phyloP scores from a whole-genome alignment of 2,329 filamentous ascomycete species.

The Sphaerulina musiva region DNA sequence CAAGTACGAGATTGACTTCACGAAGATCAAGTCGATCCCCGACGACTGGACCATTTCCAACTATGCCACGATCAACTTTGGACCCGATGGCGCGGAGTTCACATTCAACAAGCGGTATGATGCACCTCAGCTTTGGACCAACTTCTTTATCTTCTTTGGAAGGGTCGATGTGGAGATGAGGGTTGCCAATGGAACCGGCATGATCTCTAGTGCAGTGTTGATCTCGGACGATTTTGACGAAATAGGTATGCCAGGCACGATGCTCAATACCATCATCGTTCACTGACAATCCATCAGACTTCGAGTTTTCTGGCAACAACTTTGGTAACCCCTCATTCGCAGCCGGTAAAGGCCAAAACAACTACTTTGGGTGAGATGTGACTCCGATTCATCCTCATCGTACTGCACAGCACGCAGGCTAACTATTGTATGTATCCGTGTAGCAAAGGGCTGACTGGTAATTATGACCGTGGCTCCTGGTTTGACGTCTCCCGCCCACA shows the following conservation, averaged over 20 bases:
- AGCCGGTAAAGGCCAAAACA: slow-evolving; percentile 39
- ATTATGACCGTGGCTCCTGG: slow-evolving; percentile 43
- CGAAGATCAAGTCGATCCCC: slow-evolving; percentile 16
- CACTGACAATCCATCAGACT: slow-evolving; percentile 33
- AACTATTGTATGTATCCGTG: no score
- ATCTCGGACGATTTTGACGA: slow-evolving; percentile 42
- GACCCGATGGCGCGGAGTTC: slow-evolving; percentile 44
- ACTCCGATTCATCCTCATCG: no score
- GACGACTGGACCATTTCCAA: slow-evolving; percentile 23
- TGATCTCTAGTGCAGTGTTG: slow-evolving; percentile 15
- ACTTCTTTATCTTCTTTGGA: slow-evolving; percentile 38
- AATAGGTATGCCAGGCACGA: slow-evolving; percentile 27
- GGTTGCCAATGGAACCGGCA: slow-evolving; percentile 9
- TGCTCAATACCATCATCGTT: no score
- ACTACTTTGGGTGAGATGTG: slow-evolving; percentile 43
- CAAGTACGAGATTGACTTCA: slow-evolving; percentile 22
- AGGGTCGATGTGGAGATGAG: slow-evolving; percentile 13
- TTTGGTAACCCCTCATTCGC: background rate
- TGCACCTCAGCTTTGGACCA: slow-evolving; percentile 28
- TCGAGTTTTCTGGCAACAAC: slow-evolving; percentile 39
- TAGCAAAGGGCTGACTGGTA: slow-evolving; percentile 47
- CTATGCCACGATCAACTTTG: slow-evolving; percentile 38
- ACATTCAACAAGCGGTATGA: slow-evolving; percentile 43
- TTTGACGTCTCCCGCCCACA: slow-evolving; percentile 28
- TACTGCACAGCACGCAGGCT: no score